Evolutionary conservation across 2,329 filamentous ascomycete genomes (phyloP).

Genomic region (Neofusicoccum cordaticola): DNA sequence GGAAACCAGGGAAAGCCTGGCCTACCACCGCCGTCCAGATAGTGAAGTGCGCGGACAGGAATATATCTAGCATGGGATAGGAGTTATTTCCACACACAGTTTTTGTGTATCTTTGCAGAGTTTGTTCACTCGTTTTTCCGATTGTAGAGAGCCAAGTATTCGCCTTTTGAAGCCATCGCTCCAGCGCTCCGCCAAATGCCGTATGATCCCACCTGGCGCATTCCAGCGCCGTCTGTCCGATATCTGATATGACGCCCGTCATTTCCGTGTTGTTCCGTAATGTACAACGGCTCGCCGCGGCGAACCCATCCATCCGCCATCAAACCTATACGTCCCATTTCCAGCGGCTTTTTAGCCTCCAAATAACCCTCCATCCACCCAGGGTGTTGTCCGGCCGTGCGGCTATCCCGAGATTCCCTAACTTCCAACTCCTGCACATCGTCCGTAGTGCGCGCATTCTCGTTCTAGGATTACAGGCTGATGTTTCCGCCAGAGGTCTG

Average conservation of each 20-base stretch:
- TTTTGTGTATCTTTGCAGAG: background rate
- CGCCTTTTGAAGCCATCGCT: background rate
- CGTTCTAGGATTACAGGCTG: background rate
- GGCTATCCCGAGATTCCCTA: background rate
- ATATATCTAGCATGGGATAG: background rate
- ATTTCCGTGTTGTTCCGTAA: background rate
- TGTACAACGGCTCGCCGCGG: background rate
- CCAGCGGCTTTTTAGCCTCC: too few relatives aligned
- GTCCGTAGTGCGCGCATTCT: too few relatives aligned
- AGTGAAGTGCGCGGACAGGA: background rate
- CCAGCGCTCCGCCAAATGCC: background rate
- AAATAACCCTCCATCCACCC: too few relatives aligned
- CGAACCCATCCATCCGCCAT: background rate
- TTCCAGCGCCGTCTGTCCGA: background rate
- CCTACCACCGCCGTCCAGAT: background rate
- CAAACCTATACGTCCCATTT: too few relatives aligned
- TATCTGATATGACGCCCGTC: background rate
- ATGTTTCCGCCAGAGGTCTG: background rate
- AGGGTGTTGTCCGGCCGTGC: too few relatives aligned
- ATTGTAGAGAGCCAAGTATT: slow-evolving; percentile 1
- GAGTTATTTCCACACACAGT: background rate
- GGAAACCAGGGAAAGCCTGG: slow-evolving; percentile 24
- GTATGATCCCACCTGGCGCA: background rate
- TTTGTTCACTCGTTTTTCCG: background rate
- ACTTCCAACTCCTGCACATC: background rate